Percentiles rank a stretch among this genome's conserved stretches.
Evolutionary conservation across 2,329 filamentous ascomycete genomes (phyloP).

Genomic region (Pyrenophora seminiperda): DNA sequence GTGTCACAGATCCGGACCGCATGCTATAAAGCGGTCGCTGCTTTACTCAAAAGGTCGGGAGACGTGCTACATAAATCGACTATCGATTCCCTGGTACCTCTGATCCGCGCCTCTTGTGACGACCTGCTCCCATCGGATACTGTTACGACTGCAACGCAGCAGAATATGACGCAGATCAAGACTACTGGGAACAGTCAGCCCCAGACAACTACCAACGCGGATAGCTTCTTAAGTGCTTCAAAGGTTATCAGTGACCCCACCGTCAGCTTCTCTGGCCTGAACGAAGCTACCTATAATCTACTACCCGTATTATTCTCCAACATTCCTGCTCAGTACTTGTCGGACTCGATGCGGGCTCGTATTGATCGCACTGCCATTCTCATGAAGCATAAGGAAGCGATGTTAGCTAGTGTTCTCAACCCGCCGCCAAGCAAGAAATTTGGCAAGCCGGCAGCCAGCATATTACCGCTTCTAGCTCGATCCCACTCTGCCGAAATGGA

Average conservation of each 20-base stretch:
- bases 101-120: slow-evolving; percentile 72
- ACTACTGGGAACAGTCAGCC: slow-evolving; percentile 42
- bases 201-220: slow-evolving; percentile 64
- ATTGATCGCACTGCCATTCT: slow-evolving; percentile 83
- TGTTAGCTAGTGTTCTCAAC: slow-evolving; percentile 82
- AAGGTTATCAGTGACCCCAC: slow-evolving; percentile 35
- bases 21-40: slow-evolving; percentile 64
- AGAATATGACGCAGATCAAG: slow-evolving; percentile 47
- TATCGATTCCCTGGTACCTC: slow-evolving; percentile 64
- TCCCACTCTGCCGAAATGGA: slow-evolving; percentile 66
- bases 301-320: slow-evolving; percentile 66
- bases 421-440: slow-evolving; percentile 68
- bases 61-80: slow-evolving; percentile 69
- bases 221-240: slow-evolving; percentile 67
- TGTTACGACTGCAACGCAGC: slow-evolving; percentile 47
- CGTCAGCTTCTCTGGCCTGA: slow-evolving; percentile 54
- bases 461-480: slow-evolving; percentile 77
- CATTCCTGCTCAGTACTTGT: slow-evolving; percentile 69
- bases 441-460: slow-evolving; percentile 68
- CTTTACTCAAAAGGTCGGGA: slow-evolving; percentile 66
- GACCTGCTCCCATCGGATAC: slow-evolving; percentile 66
- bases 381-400: slow-evolving; percentile 68
- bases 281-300: slow-evolving; percentile 63
- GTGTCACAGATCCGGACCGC: slow-evolving; percentile 61
- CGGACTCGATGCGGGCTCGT: slow-evolving; percentile 72